Percentiles rank a stretch among this genome's conserved stretches.
These are phyloP conservation scores for Fusarium sp. DNA, from an alignment of 2,329 filamentous ascomycete species.

Conservation along the genomic window DNA sequence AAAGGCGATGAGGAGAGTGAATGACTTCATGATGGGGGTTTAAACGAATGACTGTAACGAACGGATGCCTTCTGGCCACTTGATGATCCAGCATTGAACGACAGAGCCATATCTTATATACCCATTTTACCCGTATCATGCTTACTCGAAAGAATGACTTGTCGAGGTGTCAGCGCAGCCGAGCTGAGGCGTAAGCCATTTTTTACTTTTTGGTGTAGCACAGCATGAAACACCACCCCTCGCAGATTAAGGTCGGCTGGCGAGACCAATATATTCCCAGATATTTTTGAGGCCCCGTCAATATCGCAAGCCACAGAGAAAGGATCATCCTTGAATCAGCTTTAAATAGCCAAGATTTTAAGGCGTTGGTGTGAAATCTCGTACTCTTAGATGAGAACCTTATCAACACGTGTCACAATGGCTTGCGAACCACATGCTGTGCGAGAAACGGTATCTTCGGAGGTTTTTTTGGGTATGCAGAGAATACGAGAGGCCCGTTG, in stretches of 20 bases:
- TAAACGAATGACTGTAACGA: constrained; percentile 40
- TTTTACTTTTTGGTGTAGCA: background rate
- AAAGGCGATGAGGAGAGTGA: constrained; percentile 1
- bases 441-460: background rate
- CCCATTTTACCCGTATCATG: background rate
- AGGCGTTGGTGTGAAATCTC: background rate
- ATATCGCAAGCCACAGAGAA: background rate
- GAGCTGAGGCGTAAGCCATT: background rate
- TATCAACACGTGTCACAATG: constrained; percentile 5
- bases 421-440: background rate
- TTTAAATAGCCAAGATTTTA: background rate
- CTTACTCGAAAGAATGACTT: no score
- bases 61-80: constrained; percentile 15
- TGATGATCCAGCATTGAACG: background rate
- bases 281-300: background rate
- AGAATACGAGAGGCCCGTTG: constrained; percentile 1
- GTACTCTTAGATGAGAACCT: constrained; percentile 4
- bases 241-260: background rate
- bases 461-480: background rate
- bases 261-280: background rate
- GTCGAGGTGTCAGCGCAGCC: background rate
- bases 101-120: constrained; percentile 4
- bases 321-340: background rate
- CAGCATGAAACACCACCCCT: background rate
- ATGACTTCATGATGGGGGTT: constrained; percentile 21